A percentile compares a stretch with the other conserved stretches of the same genome.
Conservation (phyloP, 345 rosid genomes). For the Citrus unshiu region DNA sequence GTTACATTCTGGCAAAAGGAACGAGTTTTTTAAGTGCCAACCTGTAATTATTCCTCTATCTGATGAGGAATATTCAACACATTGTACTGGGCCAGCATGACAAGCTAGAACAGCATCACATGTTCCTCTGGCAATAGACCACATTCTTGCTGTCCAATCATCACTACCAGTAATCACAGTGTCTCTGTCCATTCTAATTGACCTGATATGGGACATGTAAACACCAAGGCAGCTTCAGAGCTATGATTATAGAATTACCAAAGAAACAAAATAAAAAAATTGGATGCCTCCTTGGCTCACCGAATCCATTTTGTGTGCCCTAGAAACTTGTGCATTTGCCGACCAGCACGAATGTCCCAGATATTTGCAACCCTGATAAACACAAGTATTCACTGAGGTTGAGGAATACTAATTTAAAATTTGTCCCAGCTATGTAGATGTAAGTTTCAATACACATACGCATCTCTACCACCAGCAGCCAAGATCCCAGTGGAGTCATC, state of each 20-base stretch:
- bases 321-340: slow-evolving; percentile 92
- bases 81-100: slow-evolving; percentile 87
- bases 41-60: slow-evolving; percentile 98
- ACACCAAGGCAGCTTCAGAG: slow-evolving; percentile 8
- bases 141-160: slow-evolving; percentile 99
- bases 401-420: not conserved
- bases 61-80: slow-evolving; percentile 75
- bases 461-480: slow-evolving; percentile 98
- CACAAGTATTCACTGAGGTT: slow-evolving; percentile 21
- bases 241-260: not conserved
- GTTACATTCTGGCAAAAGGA: not conserved
- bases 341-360: slow-evolving; percentile 98
- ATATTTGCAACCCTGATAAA: slow-evolving; percentile 78
- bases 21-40: slow-evolving; percentile 13
- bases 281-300: slow-evolving; percentile 41
- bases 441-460: slow-evolving; percentile 46
- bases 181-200: slow-evolving; percentile 94
- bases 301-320: slow-evolving; percentile 98
- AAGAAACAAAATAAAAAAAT: slow-evolving; percentile 6
- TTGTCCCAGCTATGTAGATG: not conserved
- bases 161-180: slow-evolving; percentile 94
- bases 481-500: slow-evolving; percentile 94
- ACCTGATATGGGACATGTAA: slow-evolving; percentile 47
- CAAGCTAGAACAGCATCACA: slow-evolving; percentile 94
- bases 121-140: slow-evolving; percentile 92